These are phyloP conservation scores for Plasmodium ovale DNA, from an alignment of 169 alveolate species.

Conservation along the genomic window DNA sequence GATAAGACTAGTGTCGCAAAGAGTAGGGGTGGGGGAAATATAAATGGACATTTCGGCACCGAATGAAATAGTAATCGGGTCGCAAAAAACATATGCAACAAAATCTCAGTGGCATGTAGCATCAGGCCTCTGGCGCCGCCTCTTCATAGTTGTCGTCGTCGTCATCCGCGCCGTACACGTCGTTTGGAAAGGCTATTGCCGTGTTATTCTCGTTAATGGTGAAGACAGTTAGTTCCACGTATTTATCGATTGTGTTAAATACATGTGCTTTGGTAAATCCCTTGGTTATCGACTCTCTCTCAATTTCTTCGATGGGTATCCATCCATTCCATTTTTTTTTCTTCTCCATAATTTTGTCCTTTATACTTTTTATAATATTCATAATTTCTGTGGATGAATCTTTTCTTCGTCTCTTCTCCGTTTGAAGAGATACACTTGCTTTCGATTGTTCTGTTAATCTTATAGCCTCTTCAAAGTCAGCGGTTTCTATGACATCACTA, in stretches of 20 bases:
- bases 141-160: conserved; percentile 10
- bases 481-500: conserved; percentile 91
- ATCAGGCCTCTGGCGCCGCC: conserved; percentile 5
- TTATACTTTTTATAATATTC: conserved; percentile 83
- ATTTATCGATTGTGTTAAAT: conserved; percentile 82
- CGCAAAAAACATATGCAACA: too few relatives aligned
- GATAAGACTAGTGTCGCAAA: too few relatives aligned
- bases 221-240: conserved; percentile 85
- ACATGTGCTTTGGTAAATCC: conserved; percentile 83
- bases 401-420: conserved; percentile 76
- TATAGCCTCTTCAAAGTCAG: conserved; percentile 97
- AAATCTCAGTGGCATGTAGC: too few relatives aligned
- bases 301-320: conserved; percentile 82
- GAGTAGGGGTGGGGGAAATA: too few relatives aligned
- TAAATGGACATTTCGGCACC: too few relatives aligned
- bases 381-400: conserved; percentile 85
- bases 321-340: conserved; percentile 85
- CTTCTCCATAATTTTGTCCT: conserved; percentile 81
- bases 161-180: conserved; percentile 35
- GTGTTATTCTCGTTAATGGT: conserved; percentile 63
- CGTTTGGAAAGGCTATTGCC: conserved; percentile 73
- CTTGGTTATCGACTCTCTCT: conserved; percentile 80
- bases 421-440: conserved; percentile 87
- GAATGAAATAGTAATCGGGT: too few relatives aligned
- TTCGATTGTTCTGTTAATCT: conserved; percentile 93